Conservation (phyloP, 805 yeast genomes). For the Isabelozyma rhagii region DNA sequence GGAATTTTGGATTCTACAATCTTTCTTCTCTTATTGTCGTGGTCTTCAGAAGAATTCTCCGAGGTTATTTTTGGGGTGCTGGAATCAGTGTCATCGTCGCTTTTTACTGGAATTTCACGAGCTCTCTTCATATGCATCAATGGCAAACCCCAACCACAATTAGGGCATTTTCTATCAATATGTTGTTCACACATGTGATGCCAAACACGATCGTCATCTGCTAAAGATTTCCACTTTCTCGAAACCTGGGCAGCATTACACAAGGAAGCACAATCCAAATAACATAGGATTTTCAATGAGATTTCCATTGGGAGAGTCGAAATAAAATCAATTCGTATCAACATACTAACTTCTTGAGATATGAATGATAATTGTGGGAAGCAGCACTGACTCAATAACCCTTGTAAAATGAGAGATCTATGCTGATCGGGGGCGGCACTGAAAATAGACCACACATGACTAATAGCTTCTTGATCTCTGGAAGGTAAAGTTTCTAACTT, state of each 20-base stretch:
- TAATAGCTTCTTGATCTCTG: constrained; percentile 73
- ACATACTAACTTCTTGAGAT: constrained; percentile 70
- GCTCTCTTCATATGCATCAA: constrained; percentile 83
- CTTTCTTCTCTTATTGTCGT: constrained; percentile 8
- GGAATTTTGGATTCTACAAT: constrained; percentile 8
- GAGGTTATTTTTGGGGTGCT: constrained; percentile 17
- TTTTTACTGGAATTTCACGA: constrained; percentile 36
- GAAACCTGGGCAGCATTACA: constrained; percentile 94
- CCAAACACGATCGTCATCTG: constrained; percentile 98
- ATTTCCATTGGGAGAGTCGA: constrained; percentile 82
- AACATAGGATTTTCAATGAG: constrained; percentile 79
- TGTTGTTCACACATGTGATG: constrained; percentile 98
- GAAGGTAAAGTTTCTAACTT: constrained; percentile 56
- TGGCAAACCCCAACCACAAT: constrained; percentile 99
- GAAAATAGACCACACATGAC: constrained; percentile 82
- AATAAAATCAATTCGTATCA: constrained; percentile 87
- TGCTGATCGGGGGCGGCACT: constrained; percentile 69
- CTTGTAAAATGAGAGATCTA: constrained; percentile 74
- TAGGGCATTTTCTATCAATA: constrained; percentile 94
- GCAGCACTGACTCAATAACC: constrained; percentile 85
- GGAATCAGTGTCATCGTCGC: constrained; percentile 9
- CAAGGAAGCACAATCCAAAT: constrained; percentile 87
- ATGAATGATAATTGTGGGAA: constrained; percentile 91
- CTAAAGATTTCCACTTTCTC: constrained; percentile 78
- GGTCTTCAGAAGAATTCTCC: neutral